Evolutionary conservation across 2,329 filamentous ascomycete genomes (phyloP).

Genomic region (Colletotrichum theobromicola): DNA sequence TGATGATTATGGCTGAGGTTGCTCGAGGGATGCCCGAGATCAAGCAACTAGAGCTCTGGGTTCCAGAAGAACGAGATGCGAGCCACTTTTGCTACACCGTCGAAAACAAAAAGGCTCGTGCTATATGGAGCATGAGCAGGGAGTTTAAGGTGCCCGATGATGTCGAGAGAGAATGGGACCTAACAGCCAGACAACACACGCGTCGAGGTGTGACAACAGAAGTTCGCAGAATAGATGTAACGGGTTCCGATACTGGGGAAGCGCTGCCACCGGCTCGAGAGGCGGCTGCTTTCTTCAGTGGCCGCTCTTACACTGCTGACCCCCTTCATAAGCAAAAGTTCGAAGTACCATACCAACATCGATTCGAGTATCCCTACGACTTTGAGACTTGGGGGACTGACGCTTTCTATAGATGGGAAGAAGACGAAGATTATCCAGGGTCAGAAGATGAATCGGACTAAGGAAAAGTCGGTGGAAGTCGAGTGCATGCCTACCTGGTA

Average conservation of each 20-base stretch:
- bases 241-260: too few species aligned
- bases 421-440: background rate
- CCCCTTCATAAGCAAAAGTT: background rate
- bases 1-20: background rate
- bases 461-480: background rate
- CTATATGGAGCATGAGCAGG: background rate
- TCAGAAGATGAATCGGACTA: background rate
- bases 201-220: background rate
- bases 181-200: background rate
- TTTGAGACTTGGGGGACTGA: background rate
- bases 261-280: background rate
- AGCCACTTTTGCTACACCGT: background rate
- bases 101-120: background rate
- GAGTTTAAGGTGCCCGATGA: rapidly evolving
- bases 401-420: background rate
- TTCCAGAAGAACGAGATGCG: background rate
- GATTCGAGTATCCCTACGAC: background rate
- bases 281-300: background rate
- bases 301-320: background rate
- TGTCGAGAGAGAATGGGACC: background rate
- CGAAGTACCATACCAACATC: background rate
- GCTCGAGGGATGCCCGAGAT: background rate
- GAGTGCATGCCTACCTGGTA: background rate
- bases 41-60: background rate
- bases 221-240: background rate